Base-by-base conservation (phyloP, 495 filamentous ascomycete genomes). In the Aspergillus ellipticus region DNA sequence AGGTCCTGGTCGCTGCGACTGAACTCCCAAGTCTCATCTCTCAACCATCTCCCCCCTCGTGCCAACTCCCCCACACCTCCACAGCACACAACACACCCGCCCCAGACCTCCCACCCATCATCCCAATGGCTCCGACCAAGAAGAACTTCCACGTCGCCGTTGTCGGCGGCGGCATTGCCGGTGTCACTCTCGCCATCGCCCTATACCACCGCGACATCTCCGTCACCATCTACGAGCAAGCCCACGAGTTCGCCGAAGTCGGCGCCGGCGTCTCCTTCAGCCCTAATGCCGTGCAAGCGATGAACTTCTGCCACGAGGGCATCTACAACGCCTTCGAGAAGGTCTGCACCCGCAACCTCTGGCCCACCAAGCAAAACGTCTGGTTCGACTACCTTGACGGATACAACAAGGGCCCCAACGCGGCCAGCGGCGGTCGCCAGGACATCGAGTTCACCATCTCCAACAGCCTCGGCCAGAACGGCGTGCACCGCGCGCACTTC, bases 261-360 rank as follows among this genome's bases (percentile, higher is more conserved):
- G 86, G 86, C 24, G 85, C 85, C 2, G 85, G 85, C 10, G 75
- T 88, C 3, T 78, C 74, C 10, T 79, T 88, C 35, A 79, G 79
- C 0, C 78, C 83, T 31, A 87, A 87, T 62, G 74, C 84, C 6
- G 68, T 78, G 5, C 67, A 74, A 2, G 83, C 84, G 0, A 83
- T 88, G 77, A 60, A 64, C 5, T 37, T 79, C 5, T 76, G 85
- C 47, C 74, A 81, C 29, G 71, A 73, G 8, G 62, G 67, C 1
- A 75, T 86, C 43, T 57, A 72, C 49, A 66, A 68, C 6, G 77
- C 67, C 1, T 79, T 69, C 65, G 62, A 58, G 16, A 67, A 60
- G 58, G 72, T 64, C 26, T 66, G 58, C 49, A 74, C 75, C 2
- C 61, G 65, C n/a, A 77, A 80, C 49, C 60, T 66, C 10, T 70